Evolutionary conservation across 305 asterid genomes (phyloP), one percentile per base, ranked within the genome.

Genomic region (Salvia sclarea): DNA sequence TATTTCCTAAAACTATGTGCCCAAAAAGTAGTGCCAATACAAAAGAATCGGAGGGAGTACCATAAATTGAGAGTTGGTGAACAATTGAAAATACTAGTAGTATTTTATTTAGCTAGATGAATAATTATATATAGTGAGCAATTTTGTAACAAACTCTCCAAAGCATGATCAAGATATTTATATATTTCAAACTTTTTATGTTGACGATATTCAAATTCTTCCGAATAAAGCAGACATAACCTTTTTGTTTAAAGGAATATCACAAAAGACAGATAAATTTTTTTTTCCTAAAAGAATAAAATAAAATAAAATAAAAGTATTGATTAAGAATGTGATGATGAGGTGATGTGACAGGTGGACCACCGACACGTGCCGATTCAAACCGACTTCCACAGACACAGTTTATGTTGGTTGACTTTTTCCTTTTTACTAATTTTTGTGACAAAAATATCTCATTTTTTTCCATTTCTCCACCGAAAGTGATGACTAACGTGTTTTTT

Each of bases 341-440:
- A 61, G 69, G 45, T 37, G 66, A 72, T 18, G 77, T 74, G 72
- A 61, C 30, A 1, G 64, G 75, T 73, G 75, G 79, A 66, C 68
- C 81, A 53, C 84, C 79, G 78, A 76, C 79, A 73, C 79, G 75
- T 70, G 81, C 81, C 79, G 63, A 76, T 76, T 80, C 75, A 63
- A 75, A 75, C 85, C 85, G 82, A 80, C 85, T 66, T 66, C 61
- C 55, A 56, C 77, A 60, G 84, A 80, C 84, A 71, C 61, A 65
- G 75, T 64, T 25, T 41, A 25, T 66, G 64, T 74, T 77, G 75
- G 82, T 75, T 71, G 78, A 75, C 80, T 43, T 64, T 43, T 64
- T 17, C 47, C 20, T 49, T 31, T 73, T 54, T 11, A 2, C 37
- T 31, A 2, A 31, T 4, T 37, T 35, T 2, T 7, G 11, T 24